These are phyloP conservation scores for Penicillium cinerascens DNA, from an alignment of 495 filamentous ascomycete genomes.

Conservation along the genomic window DNA sequence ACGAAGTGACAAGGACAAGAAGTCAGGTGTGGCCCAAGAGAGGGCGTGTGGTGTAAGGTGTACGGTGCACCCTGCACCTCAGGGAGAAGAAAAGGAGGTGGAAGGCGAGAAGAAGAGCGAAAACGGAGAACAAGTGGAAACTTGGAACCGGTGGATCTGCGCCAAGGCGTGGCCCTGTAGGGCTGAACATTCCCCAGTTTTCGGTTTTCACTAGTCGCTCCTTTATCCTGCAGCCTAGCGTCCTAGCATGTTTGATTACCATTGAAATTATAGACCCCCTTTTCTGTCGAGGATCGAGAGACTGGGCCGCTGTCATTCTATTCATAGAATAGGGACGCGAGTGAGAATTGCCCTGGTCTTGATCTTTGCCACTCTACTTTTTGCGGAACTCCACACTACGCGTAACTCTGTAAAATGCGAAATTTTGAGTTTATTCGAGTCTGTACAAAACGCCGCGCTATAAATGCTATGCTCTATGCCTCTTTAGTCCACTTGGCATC, in stretches of 20 bases:
- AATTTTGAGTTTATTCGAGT: too few species aligned
- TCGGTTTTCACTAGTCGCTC: neutral
- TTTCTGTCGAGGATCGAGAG: too few species aligned
- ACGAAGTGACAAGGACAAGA: too few species aligned
- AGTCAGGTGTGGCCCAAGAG: too few species aligned
- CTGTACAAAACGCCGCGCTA: too few species aligned
- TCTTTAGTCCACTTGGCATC: slow-evolving; percentile 13
- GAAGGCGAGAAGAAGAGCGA: slow-evolving; percentile 1
- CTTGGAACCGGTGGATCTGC: slow-evolving; percentile 2
- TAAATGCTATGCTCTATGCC: slow-evolving; percentile 9
- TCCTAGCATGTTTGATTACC: neutral
- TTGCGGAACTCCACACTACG: too few species aligned
- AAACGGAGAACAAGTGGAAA: neutral
- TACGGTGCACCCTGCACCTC: neutral
- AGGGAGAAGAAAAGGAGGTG: neutral
- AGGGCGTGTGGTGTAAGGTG: neutral
- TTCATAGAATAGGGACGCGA: too few species aligned
- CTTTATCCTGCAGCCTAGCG: neutral
- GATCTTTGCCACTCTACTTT: too few species aligned
- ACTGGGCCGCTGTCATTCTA: too few species aligned
- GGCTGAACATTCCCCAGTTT: slow-evolving; percentile 18
- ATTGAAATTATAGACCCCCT: too few species aligned
- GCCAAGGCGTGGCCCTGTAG: slow-evolving; percentile 21
- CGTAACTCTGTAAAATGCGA: neutral
- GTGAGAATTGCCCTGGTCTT: too few species aligned